Evolutionary conservation across 768 basidiomycete species (phyloP).

Genomic region (Tulasnella sp.): DNA sequence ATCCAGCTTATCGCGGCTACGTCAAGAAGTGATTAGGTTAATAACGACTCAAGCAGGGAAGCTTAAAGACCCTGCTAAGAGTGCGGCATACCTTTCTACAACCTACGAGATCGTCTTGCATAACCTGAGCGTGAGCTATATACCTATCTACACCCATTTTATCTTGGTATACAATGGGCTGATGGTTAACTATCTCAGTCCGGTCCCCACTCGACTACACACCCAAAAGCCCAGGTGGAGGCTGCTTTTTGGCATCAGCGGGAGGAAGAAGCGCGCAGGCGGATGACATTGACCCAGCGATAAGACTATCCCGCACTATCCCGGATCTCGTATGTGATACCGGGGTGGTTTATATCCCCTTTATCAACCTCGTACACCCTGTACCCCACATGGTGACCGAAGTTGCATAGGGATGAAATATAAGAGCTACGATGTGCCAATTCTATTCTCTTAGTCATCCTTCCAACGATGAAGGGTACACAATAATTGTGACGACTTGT

Average conservation of each 20-base stretch:
- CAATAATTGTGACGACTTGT: no score
- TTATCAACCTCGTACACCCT: no score
- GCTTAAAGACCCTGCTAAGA: conserved; percentile 47
- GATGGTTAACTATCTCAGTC: conserved; percentile 25
- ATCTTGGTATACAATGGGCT: background rate
- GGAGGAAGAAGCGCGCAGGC: conserved; percentile 61
- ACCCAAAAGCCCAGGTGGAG: conserved; percentile 79
- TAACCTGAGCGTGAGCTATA: conserved; percentile 54
- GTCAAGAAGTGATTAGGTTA: conserved; percentile 71
- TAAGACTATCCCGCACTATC: no score
- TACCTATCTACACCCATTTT: background rate
- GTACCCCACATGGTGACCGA: no score
- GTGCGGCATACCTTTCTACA: conserved; percentile 56
- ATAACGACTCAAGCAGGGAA: conserved; percentile 62
- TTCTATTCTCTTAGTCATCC: no score
- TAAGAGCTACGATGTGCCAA: no score
- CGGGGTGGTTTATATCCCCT: no score
- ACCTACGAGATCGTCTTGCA: conserved; percentile 71
- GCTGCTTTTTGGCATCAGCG: conserved; percentile 77
- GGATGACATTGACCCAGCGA: conserved; percentile 23
- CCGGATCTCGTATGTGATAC: no score
- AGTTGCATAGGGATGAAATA: no score
- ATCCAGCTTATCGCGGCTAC: conserved; percentile 79
- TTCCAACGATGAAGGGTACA: no score
- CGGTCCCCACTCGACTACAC: conserved; percentile 46